A percentile compares a stretch with the other conserved stretches of the same genome.
Conservation (phyloP, 1,284 basidiomycete species). For the Kwoniella shivajii region DNA sequence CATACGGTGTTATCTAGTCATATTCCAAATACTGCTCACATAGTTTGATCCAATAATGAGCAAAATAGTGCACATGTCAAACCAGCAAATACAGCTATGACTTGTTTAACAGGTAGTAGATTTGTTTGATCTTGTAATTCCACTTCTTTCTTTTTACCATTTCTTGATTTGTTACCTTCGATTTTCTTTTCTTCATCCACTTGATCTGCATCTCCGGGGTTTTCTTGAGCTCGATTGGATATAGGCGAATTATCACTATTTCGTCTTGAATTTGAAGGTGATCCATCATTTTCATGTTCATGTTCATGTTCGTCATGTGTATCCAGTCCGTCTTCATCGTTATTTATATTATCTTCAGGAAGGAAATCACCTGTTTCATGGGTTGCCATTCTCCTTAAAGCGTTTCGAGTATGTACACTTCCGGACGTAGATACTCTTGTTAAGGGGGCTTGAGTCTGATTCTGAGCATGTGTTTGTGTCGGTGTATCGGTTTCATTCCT, state of each 20-base stretch:
- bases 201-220: background rate
- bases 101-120: constrained; percentile 67
- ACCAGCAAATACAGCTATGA: constrained; percentile 65
- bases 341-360: constrained; percentile 10
- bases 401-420: constrained; percentile 36
- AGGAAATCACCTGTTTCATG: constrained; percentile 45
- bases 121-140: constrained; percentile 73
- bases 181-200: constrained; percentile 18
- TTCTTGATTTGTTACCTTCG: constrained; percentile 11
- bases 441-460: background rate
- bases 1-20: no score
- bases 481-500: background rate
- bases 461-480: background rate
- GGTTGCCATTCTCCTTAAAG: constrained; percentile 47
- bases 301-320: constrained; percentile 42
- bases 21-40: no score
- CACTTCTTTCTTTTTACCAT: constrained; percentile 36
- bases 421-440: constrained; percentile 11
- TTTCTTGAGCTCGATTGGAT: background rate
- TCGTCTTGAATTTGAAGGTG: background rate
- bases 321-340: constrained; percentile 20
- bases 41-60: constrained; percentile 58
- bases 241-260: background rate
- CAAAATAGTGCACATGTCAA: constrained; percentile 60
- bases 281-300: constrained; percentile 23